Evolutionary conservation across 2,329 filamentous ascomycete species (phyloP).

Genomic region (Stagonosporopsis cucurbitacearum): DNA sequence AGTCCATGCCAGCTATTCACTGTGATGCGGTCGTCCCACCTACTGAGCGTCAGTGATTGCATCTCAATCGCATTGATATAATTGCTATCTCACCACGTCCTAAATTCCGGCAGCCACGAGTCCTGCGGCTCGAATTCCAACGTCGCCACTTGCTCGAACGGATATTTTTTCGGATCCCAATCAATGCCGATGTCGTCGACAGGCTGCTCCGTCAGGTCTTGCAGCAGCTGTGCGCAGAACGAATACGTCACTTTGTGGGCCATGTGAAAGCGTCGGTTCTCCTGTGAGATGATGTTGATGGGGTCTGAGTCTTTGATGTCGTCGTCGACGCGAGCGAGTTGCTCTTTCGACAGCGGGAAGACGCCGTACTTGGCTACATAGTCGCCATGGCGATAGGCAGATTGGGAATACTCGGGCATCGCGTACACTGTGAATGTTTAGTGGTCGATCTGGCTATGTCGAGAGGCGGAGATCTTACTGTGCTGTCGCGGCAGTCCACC

Average conservation of each 20-base stretch:
- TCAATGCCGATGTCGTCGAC: constrained; percentile 45
- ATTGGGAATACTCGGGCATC: constrained; percentile 55
- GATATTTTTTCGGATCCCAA: constrained; percentile 57
- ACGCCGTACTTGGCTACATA: constrained; percentile 58
- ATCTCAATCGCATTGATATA: neutral
- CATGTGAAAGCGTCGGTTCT: constrained; percentile 27
- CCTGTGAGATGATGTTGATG: constrained; percentile 36
- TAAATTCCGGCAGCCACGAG: constrained; percentile 49
- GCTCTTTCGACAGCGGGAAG: constrained; percentile 51
- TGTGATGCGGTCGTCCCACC: constrained; percentile 50
- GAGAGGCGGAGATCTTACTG: constrained; percentile 12
- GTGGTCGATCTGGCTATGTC: neutral
- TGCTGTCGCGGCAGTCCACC: constrained; percentile 33
- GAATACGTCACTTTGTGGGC: constrained; percentile 31
- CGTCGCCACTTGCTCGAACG: constrained; percentile 55
- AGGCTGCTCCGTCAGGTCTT: constrained; percentile 56
- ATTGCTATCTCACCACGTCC: constrained; percentile 35
- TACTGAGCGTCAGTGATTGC: neutral
- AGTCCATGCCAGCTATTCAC: constrained; percentile 51
- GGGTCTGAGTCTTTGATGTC: constrained; percentile 36
- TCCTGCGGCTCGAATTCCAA: constrained; percentile 52
- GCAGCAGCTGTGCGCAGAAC: constrained; percentile 56
- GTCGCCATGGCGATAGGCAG: constrained; percentile 56
- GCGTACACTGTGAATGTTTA: constrained; percentile 27
- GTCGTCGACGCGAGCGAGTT: constrained; percentile 51